These are phyloP conservation scores for Leucosporidium scottii DNA, from an alignment of 768 basidiomycete genomes.

Conservation along the genomic window DNA sequence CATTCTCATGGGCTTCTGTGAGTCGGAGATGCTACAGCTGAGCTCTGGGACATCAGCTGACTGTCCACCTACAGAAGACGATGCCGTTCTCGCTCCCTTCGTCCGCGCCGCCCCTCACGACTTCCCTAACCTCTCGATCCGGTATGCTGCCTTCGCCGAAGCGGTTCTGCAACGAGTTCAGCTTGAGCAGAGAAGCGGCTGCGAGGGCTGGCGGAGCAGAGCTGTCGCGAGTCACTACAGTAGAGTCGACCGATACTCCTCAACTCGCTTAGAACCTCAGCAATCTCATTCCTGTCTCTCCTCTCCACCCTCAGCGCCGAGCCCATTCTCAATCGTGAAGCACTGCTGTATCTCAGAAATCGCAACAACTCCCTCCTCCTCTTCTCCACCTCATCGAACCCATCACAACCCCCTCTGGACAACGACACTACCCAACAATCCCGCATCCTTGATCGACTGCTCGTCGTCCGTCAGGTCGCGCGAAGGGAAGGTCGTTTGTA, in stretches of 20 bases:
- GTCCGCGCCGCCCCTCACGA: slow-evolving; percentile 45
- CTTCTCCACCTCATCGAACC: background rate
- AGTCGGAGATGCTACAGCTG: background rate
- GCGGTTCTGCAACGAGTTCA: too few species aligned
- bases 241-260: too few species aligned
- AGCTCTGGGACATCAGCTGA: background rate
- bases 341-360: too few species aligned
- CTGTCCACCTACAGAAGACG: slow-evolving; percentile 38
- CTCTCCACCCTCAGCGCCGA: too few species aligned
- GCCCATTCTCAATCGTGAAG: too few species aligned
- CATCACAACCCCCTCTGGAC: slow-evolving; percentile 56
- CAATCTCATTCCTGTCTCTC: too few species aligned
- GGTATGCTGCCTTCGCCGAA: slow-evolving; percentile 15
- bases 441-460: slow-evolving; percentile 64
- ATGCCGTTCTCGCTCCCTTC: slow-evolving; percentile 44
- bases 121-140: slow-evolving; percentile 45
- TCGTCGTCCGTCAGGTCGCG: slow-evolving; percentile 58
- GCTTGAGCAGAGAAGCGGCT: too few species aligned
- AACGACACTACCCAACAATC: slow-evolving; percentile 71
- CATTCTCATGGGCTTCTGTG: slow-evolving; percentile 45
- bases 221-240: too few species aligned
- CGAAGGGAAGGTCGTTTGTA: slow-evolving; percentile 84
- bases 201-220: too few species aligned
- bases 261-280: too few species aligned
- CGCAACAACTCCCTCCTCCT: too few species aligned